phyloP scores from a whole-genome alignment of 352 stramenopile species.

The Hyaloperonospora brassicae region DNA sequence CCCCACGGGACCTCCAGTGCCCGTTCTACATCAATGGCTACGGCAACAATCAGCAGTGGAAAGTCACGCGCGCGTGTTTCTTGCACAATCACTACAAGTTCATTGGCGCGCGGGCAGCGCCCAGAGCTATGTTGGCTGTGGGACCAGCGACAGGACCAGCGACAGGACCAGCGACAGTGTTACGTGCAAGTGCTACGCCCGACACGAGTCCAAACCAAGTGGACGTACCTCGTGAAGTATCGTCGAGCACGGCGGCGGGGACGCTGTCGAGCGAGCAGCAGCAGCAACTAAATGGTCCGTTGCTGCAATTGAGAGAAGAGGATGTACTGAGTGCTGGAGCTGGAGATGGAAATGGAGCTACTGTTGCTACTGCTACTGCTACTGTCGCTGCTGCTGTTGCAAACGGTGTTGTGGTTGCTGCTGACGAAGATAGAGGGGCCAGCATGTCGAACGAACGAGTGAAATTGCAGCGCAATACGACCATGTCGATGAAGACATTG shows the following conservation, averaged over 20 bases:
- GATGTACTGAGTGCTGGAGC: too few species aligned
- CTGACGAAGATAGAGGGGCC: neutral
- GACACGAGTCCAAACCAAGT: too few species aligned
- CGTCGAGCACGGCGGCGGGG: neutral
- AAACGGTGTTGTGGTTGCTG: neutral
- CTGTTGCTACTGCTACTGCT: neutral
- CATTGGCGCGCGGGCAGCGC: conserved; percentile 43
- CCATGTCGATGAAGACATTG: conserved; percentile 67
- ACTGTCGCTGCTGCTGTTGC: neutral
- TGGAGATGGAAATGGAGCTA: neutral
- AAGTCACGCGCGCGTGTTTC: conserved; percentile 68
- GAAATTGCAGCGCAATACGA: conserved; percentile 63
- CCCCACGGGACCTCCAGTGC: conserved; percentile 43
- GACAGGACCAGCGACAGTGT: neutral
- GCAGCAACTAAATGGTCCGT: conserved; percentile 1
- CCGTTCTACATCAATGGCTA: conserved; percentile 81
- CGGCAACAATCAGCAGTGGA: conserved; percentile 54
- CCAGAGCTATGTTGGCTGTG: neutral
- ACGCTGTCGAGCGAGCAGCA: too few species aligned
- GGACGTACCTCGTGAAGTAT: too few species aligned
- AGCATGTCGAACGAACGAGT: conserved; percentile 4
- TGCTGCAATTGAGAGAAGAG: neutral
- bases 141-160: neutral
- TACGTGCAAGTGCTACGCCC: too few species aligned
- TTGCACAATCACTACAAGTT: conserved; percentile 85